Base-by-base conservation (phyloP, 257 asterid genomes). In the Solanum okadae region DNA sequence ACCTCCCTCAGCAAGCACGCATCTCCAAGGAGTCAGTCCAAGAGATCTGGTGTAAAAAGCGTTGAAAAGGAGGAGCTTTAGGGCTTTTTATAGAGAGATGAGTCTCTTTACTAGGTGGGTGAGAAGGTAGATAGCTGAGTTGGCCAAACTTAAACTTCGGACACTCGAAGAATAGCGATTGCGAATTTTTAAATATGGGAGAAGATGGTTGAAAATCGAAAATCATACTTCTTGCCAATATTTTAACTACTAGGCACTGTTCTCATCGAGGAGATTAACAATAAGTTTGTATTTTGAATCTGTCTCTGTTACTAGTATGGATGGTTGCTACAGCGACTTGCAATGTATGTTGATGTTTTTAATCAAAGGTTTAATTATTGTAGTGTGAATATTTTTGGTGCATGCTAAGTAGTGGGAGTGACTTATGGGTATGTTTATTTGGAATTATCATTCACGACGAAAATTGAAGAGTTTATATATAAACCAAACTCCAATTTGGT, bases 31-130 rank as follows among this genome's bases (percentile, higher is more conserved):
- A 82, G 79, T 71, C 59, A 85, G 90, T 86, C 87, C 85, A 88
- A 86, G 93, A 90, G 93, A 91, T 91, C 92, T 91, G 92, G 90
- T 86, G 78, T 77, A 85, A 91, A 88, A 84, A 86, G 89, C 91
- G 92, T 89, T 86, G 91, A 91, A 89, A 91, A 88, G 88, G 88
- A 84, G 67, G 86, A n/a, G 13, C 75, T 88, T 87, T 83, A 90
- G 89, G 86, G 79, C 77, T 86, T 83, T 63, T 71, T 65, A 77
- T 49, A 38, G 87, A 59, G 87, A 52, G 52, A 67, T 0, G 5
- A 49, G 25, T 22, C 27, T 46, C 27, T 22, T 8, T 15, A 16
- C 52, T 59, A 42, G 44, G 42, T 29, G 46, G 63, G 85, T 31
- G 16, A 7, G 85, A 25, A 15, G 27, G 85, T 79, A 23, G 85